Evolutionary conservation across 352 stramenopile species (phyloP), one percentile per base, ranked within the genome.

Genomic region (Pilasporangium apinafurcum): DNA sequence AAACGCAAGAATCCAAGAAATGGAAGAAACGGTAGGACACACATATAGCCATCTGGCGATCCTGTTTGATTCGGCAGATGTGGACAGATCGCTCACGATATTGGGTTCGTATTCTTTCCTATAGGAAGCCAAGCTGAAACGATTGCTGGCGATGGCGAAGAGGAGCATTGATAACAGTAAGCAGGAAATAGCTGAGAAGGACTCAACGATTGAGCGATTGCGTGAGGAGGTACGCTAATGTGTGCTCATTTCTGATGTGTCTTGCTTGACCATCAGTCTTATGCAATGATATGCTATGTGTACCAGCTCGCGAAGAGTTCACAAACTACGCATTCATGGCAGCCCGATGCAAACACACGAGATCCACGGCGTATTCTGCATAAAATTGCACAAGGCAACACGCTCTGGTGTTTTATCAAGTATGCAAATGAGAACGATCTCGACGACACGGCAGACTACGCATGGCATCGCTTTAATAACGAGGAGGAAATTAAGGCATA

Each of bases 141-240:
- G 82, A 4, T 44, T 94, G 44, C 53, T 94, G 26, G 76, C 78
- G 9, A 81, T 91, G 73, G 82, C 82, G n/a, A 94, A 94, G 52
- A 74, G 82, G 31, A 94, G 82, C 48, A 90, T 94, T 44, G 82
- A 94, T 47, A 94, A 91, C 55, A 94, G 80, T 52, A 90, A 92
- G 43, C 72, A 86, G 45, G 78, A 92, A 25, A 44, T 92, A 22
- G 41, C 56, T 1, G 75, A 88, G 27, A 90, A 89, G 33, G 77
- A 87, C 22, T 51, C 54, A 3, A 51, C 44, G 21, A 76, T 88
- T 12, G 51, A 75, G 22, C 57, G 63, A 10, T 56, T 86, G 9
- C 68, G 63, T 2, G 53, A 63, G 36, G 62, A 88, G 44, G 57
- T 84, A 21, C 28, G 31, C 20, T 8, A 31, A 10, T n/a, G n/a